Evolutionary conservation across 2,329 filamentous ascomycete genomes (phyloP), one percentile per base, ranked within the genome.

Genomic region (Penicillium carneum): DNA sequence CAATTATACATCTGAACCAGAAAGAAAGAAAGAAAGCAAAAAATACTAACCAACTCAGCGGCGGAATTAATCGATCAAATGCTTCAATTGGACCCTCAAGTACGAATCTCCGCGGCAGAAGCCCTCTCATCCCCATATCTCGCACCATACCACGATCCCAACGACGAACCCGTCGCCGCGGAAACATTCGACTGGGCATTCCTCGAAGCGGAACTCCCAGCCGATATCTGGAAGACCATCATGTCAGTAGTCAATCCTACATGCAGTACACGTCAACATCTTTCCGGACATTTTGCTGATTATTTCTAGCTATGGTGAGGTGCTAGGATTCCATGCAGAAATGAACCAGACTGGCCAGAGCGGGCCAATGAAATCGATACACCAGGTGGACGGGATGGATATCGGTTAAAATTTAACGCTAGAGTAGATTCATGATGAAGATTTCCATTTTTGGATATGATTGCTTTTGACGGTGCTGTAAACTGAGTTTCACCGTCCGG

Each of bases 141-240:
- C 41, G 87, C 92, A 8, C 93, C 94, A 9, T 99, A 99, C 82
- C 95, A 99, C 80, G 95, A 99, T 75, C 93, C 94, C 5, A 93
- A 90, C 43, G 95, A 99, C 74, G 95, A 99, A 83, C 95, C 95
- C 0, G 88, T 92, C 11, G 92, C 95, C 18, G 91, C 96, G 61
- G 93, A 97, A 83, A 96, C 96, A 81, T 98, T 99, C 72, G 95
- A 99, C 77, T 99, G 95, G 94, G 97, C 93, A 53, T 98, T 98
- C 82, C 97, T 97, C 77, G 95, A 98, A 71, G 95, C 93, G 45
- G 93, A 98, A 75, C 83, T 99, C 51, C 93, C 95, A 0, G 92
- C 97, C 38, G 95, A 99, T 76, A 96, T 93, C 11, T 99, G 95
- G 95, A 99, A 99, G 83, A 97, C 98, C 75, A 98, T 98, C 92